These are phyloP conservation scores for Fusarium agapanthi DNA, from an alignment of 2,329 filamentous ascomycete genomes.

Conservation along the genomic window DNA sequence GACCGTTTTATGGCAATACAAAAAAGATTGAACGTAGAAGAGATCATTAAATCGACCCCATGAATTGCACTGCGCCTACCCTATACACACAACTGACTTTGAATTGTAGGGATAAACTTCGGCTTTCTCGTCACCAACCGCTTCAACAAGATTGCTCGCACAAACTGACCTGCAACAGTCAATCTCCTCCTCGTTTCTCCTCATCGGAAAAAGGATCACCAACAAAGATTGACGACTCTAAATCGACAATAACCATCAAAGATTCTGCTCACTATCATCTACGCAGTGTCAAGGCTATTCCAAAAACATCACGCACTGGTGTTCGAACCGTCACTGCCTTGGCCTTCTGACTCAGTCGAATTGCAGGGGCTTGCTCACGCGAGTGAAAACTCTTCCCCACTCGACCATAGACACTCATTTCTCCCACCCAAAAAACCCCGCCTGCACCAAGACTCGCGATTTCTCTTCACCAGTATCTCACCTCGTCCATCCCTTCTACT, in stretches of 20 bases:
- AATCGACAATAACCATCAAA: background rate
- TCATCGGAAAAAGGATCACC: background rate
- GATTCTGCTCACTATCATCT: background rate
- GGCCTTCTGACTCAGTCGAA: constrained; percentile 28
- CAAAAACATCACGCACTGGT: constrained; percentile 33
- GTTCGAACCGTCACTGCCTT: constrained; percentile 41
- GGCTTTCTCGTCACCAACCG: background rate
- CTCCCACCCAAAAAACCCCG: constrained; percentile 33
- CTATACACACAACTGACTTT: background rate
- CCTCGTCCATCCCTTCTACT: constrained; percentile 2
- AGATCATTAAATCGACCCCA: background rate
- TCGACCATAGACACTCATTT: constrained; percentile 42
- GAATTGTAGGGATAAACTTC: background rate
- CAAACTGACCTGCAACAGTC: background rate
- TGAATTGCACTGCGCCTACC: background rate
- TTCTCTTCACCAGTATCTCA: constrained; percentile 39
- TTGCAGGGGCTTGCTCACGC: background rate
- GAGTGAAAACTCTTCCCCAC: constrained; percentile 42
- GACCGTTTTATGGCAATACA: too few species aligned
- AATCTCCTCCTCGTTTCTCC: background rate
- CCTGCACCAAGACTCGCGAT: constrained; percentile 32
- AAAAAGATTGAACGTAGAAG: too few species aligned
- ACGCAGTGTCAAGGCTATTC: rapidly evolving
- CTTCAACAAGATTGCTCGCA: background rate
- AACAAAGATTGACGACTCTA: background rate